These are phyloP conservation scores for Salvia miltiorrhiza DNA, from an alignment of 257 asterid species.

Conservation along the genomic window DNA sequence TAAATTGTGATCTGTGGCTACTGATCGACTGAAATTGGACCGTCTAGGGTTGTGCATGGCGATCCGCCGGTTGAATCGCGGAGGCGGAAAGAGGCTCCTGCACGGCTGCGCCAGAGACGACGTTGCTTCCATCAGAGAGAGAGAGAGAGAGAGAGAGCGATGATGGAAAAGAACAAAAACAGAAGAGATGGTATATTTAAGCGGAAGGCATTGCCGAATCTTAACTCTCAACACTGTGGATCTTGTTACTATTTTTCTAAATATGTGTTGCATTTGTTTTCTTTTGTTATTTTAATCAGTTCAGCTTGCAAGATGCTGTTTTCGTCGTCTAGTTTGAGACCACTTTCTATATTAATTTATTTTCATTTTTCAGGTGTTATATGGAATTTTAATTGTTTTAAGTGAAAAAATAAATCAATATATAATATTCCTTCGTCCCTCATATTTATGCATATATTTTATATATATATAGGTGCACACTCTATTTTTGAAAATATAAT, in stretches of 20 bases:
- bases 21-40: too few relatives aligned
- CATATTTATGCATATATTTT: too few relatives aligned
- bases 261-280: neutral
- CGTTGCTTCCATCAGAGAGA: slow-evolving; percentile 35
- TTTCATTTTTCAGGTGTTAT: too few relatives aligned
- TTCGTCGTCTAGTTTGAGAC: too few relatives aligned
- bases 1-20: slow-evolving; percentile 22
- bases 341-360: too few relatives aligned
- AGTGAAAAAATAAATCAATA: too few relatives aligned
- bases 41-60: slow-evolving; percentile 31
- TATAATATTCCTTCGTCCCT: too few relatives aligned
- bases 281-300: neutral
- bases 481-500: too few relatives aligned
- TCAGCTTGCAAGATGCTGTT: too few relatives aligned
- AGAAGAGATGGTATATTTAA: slow-evolving; percentile 23
- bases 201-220: neutral
- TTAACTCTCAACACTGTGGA: neutral
- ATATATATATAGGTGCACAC: too few relatives aligned
- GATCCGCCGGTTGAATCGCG: slow-evolving; percentile 21
- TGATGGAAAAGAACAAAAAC: slow-evolving; percentile 14
- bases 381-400: too few relatives aligned
- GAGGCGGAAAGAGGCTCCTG: slow-evolving; percentile 20
- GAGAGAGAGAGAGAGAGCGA: neutral
- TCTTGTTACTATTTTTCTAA: neutral
- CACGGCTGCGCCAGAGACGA: slow-evolving; percentile 19